Evolutionary conservation across 129 eudicot genomes (phyloP), one percentile per base, ranked within the genome.

Genomic region (Pseudognaphalium luteoalbum): DNA sequence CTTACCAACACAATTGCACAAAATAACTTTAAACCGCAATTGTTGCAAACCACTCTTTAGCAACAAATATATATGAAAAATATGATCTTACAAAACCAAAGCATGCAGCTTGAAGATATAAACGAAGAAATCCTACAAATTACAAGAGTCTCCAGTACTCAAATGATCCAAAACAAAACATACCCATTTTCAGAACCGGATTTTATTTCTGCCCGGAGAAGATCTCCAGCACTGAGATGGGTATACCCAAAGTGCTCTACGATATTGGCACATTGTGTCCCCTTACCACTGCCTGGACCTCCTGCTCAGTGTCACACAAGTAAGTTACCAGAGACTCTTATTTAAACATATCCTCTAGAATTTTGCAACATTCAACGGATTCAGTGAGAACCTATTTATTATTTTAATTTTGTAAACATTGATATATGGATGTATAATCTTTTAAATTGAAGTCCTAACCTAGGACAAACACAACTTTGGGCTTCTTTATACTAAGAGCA

Each of bases 271-370:
- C 99, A 94, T 72, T 94, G 99, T 69, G 99, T 94, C 28, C 99
- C 99, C 89, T 94, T 94, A 47, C 99, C 99, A 78, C 99, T 94
- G 70, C 99, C 99, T 4, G 99, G 99, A 66, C 99, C 99, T 81
- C 99, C 99, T 94, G 89, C 67, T 85, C 84, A 72, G 12, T 12
- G 34, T 65, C 35, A 54, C 16, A 54, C 15, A 14, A 64, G 61
- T 65, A 52, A 33, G 58, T 54, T 76, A 22, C 16, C 10, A 16
- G 22, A 54, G 17, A 15, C 3, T 68, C 37, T 76, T 20, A 35
- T 54, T 22, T 17, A 70, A 7, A 66, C 52, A 75, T 44, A 17
- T 20, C 68, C 54, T 22, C 5, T 73, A 44, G 39, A 41, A 74
- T 62, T 29, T 42, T 66, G 65, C 28, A 25, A 29, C 66, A 35